phyloP scores from a whole-genome alignment of 2,329 filamentous ascomycete genomes.

The Fusarium albidum region DNA sequence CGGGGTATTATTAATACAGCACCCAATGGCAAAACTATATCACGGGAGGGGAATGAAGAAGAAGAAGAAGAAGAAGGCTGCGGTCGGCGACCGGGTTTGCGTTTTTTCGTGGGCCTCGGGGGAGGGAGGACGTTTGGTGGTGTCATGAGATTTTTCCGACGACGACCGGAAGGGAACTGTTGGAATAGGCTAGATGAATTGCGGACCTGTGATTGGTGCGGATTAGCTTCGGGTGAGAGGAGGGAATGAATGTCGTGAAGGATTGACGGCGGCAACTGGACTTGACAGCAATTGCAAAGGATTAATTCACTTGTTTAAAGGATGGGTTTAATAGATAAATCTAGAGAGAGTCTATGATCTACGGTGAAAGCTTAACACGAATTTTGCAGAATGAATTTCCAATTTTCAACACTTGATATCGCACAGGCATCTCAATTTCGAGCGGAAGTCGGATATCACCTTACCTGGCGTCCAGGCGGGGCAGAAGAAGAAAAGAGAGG shows the following conservation, averaged over 20 bases:
- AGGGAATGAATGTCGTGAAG: conserved; percentile 5
- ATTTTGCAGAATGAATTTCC: too few relatives aligned
- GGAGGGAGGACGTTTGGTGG: conserved; percentile 35
- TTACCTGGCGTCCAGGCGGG: too few relatives aligned
- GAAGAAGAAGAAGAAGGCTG: not conserved
- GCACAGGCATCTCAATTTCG: too few relatives aligned
- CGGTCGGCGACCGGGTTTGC: conserved; percentile 3
- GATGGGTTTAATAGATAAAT: too few relatives aligned
- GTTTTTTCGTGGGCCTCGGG: conserved; percentile 15
- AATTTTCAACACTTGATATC: too few relatives aligned
- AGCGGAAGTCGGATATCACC: too few relatives aligned
- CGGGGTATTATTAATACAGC: not conserved
- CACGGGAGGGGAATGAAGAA: not conserved
- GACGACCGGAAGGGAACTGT: conserved; percentile 18
- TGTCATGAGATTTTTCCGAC: conserved; percentile 50
- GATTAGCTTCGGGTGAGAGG: conserved; percentile 47
- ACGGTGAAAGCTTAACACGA: too few relatives aligned
- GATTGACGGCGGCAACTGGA: too few relatives aligned
- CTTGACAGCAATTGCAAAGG: not conserved
- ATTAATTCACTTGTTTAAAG: not conserved
- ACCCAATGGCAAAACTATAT: conserved; percentile 2
- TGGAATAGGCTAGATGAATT: conserved; percentile 39
- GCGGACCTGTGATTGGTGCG: conserved; percentile 46
- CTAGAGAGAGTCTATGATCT: too few relatives aligned
- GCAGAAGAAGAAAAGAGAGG: too few relatives aligned